Conservation (phyloP, 164 flowering plant species). For the Protea cynaroides region DNA sequence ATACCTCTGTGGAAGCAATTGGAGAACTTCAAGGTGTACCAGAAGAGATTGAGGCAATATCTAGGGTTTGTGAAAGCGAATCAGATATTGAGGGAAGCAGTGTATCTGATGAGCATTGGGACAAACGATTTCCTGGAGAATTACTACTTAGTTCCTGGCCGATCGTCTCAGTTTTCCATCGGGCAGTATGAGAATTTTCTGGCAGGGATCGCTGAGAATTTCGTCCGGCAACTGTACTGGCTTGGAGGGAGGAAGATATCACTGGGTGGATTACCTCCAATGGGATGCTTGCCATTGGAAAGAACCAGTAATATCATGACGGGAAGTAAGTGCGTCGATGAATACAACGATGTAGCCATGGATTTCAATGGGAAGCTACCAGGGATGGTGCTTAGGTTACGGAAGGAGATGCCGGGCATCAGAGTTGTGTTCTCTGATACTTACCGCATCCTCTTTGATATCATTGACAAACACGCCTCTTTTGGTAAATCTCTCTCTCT, state of each 20-base stretch:
- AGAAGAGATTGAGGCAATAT: background rate
- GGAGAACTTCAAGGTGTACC: background rate
- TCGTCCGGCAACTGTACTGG: constrained; percentile 27
- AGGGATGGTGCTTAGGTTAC: constrained; percentile 19
- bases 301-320: constrained; percentile 29
- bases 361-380: constrained; percentile 36
- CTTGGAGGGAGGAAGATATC: constrained; percentile 44
- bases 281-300: constrained; percentile 63
- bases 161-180: constrained; percentile 23
- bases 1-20: constrained; percentile 1
- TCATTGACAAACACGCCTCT: constrained; percentile 29
- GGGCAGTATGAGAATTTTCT: constrained; percentile 39
- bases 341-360: constrained; percentile 38
- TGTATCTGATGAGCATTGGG: background rate
- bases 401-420: constrained; percentile 27
- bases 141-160: constrained; percentile 27
- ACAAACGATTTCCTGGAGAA: constrained; percentile 20
- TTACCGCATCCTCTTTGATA: constrained; percentile 27
- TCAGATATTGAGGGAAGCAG: background rate
- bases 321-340: constrained; percentile 30
- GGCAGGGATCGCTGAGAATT: constrained; percentile 26
- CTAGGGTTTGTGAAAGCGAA: background rate
- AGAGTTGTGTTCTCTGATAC: constrained; percentile 29
- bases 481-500: constrained; percentile 30
- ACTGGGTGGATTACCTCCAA: constrained; percentile 44